Conservation (phyloP, 176 grass and related monocot genomes). For the Oryza glaberrima region DNA sequence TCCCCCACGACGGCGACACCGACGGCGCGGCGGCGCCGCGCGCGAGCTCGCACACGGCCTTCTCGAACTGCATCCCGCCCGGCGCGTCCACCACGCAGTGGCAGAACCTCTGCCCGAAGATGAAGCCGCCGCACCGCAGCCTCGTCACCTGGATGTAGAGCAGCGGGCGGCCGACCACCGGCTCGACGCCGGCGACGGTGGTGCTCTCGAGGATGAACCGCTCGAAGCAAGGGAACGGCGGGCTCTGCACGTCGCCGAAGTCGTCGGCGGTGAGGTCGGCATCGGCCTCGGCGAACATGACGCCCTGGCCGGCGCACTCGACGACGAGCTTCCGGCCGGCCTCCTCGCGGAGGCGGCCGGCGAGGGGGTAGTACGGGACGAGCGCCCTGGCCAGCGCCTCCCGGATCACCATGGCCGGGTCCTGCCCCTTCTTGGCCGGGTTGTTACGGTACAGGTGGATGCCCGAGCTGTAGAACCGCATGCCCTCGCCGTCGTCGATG, state of each 20-base stretch:
- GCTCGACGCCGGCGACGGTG: conserved; percentile 37
- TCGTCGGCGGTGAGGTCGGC: conserved; percentile 56
- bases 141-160: conserved; percentile 73
- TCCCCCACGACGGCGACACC: conserved; percentile 56
- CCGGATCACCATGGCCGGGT: conserved; percentile 54
- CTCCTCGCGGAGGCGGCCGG: conserved; percentile 61
- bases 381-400: conserved; percentile 62
- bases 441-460: conserved; percentile 55
- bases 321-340: conserved; percentile 57
- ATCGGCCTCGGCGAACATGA: conserved; percentile 70
- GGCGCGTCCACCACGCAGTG: conserved; percentile 66
- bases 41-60: conserved; percentile 61
- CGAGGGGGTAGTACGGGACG: conserved; percentile 75
- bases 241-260: conserved; percentile 59
- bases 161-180: conserved; percentile 50
- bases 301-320: conserved; percentile 63
- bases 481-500: conserved; percentile 64
- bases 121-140: conserved; percentile 67
- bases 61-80: conserved; percentile 70
- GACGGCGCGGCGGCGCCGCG: conserved; percentile 44
- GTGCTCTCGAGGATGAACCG: conserved; percentile 49
- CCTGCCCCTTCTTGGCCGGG: conserved; percentile 40
- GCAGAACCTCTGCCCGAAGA: conserved; percentile 65
- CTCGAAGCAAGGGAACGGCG: conserved; percentile 69
- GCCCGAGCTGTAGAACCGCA: conserved; percentile 59